phyloP scores from a whole-genome alignment of 2,329 filamentous ascomycete genomes.

The Reticulascus tulasneorum region DNA sequence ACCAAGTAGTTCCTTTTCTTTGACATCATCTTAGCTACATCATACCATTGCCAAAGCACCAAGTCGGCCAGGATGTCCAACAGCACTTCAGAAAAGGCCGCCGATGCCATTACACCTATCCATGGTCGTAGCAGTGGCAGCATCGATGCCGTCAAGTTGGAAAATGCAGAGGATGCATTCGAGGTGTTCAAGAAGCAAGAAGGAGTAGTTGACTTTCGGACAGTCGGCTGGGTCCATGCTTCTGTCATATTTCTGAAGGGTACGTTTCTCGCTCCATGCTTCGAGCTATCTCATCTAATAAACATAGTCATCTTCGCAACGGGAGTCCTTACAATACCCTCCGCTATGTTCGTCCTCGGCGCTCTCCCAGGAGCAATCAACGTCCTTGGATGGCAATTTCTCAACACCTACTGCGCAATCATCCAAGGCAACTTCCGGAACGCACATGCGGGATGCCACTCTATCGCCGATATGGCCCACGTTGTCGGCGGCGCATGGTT shows the following conservation, averaged over 20 bases:
- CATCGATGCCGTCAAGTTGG: constrained; percentile 18
- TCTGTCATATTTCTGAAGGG: constrained; percentile 44
- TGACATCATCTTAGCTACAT: neutral
- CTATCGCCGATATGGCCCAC: constrained; percentile 52
- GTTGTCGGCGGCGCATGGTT: constrained; percentile 48
- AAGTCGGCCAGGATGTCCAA: no score
- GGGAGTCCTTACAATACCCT: constrained; percentile 37
- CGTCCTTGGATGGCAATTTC: constrained; percentile 35
- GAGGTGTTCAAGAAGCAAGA: constrained; percentile 42
- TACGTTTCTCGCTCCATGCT: constrained; percentile 12
- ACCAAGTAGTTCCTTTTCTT: no score
- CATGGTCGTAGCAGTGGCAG: constrained; percentile 17
- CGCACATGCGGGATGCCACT: constrained; percentile 32
- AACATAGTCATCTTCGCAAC: constrained; percentile 36
- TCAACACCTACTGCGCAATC: constrained; percentile 37
- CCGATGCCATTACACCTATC: constrained; percentile 16
- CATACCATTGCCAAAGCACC: neutral
- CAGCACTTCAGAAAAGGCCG: constrained; percentile 11
- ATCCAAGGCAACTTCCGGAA: constrained; percentile 36
- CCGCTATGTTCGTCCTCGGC: constrained; percentile 37
- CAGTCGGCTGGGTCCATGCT: constrained; percentile 43
- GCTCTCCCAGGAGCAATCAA: constrained; percentile 38
- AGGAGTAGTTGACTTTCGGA: constrained; percentile 42
- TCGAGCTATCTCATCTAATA: neutral
- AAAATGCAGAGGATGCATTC: constrained; percentile 22